Percentiles rank a stretch among this genome's conserved stretches.
phyloP scores from a whole-genome alignment of 2,329 filamentous ascomycete species.

The Chaetomium strumarium region DNA sequence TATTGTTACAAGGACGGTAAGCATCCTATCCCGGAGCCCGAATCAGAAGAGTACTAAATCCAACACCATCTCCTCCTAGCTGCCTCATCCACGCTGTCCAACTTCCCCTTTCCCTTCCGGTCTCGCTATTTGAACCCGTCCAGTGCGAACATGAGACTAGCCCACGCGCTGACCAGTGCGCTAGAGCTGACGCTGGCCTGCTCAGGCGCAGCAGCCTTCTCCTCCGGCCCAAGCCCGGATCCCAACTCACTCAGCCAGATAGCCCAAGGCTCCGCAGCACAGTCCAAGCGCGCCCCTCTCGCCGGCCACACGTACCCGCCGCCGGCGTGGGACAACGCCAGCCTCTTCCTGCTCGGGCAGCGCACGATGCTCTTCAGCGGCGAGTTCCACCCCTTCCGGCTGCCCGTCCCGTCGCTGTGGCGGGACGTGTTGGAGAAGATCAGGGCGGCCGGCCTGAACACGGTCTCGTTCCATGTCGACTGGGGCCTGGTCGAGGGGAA shows the following conservation, averaged over 20 bases:
- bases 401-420: conserved; percentile 41
- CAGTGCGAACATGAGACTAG: background rate
- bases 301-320: background rate
- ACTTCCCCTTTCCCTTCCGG: background rate
- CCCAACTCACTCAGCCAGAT: background rate
- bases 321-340: conserved; percentile 58
- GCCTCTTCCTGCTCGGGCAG: conserved; percentile 63
- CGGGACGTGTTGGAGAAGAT: conserved; percentile 63
- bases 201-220: background rate
- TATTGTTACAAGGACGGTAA: background rate
- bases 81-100: background rate
- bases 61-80: background rate
- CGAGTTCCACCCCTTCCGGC: conserved; percentile 64
- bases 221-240: background rate
- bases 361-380: conserved; percentile 66
- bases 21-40: background rate
- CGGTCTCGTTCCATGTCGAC: conserved; percentile 71
- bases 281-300: background rate
- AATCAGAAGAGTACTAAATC: background rate
- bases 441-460: conserved; percentile 73
- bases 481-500: conserved; percentile 75
- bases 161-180: background rate
- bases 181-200: background rate
- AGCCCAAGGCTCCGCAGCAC: no score
- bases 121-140: background rate